A percentile compares a stretch with the other conserved stretches of the same genome.
These are phyloP conservation scores for Cyanidium caldarium DNA, from an alignment of 23 red algal genomes.

Conservation along the genomic window DNA sequence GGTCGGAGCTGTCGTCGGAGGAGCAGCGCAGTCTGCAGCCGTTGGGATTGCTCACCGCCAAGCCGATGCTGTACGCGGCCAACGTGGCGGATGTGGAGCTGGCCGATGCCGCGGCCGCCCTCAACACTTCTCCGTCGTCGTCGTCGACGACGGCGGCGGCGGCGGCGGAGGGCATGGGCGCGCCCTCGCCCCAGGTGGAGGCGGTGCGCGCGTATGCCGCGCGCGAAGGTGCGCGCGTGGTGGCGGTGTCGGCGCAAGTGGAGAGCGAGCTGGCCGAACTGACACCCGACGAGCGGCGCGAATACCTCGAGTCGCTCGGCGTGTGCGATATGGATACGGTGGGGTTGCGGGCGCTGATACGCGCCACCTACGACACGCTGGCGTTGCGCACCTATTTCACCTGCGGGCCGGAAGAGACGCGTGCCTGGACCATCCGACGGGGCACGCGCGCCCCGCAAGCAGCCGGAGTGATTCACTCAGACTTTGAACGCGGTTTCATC, in stretches of 20 bases:
- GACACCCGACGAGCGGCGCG: conserved; percentile 23
- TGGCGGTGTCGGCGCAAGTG: conserved; percentile 81
- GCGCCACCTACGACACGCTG: conserved; percentile 67
- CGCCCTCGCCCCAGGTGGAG: conserved; percentile 15
- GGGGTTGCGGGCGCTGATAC: conserved; percentile 56
- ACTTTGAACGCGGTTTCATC: conserved; percentile 98
- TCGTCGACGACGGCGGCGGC: no score
- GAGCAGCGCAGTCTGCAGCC: conserved; percentile 29
- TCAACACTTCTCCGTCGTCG: no score
- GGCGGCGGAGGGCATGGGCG: not conserved
- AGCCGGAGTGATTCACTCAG: conserved; percentile 88
- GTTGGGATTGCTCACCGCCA: conserved; percentile 69
- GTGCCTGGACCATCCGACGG: conserved; percentile 79
- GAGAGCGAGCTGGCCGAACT: conserved; percentile 67
- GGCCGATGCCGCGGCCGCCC: conserved; percentile 20
- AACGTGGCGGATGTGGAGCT: conserved; percentile 75
- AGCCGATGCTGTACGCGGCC: conserved; percentile 94
- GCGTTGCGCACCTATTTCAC: conserved; percentile 91
- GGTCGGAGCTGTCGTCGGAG: conserved; percentile 29
- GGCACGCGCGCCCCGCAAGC: conserved; percentile 86
- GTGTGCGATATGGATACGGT: conserved; percentile 31
- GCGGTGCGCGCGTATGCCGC: conserved; percentile 38
- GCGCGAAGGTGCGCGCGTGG: conserved; percentile 10
- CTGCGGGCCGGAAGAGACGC: conserved; percentile 71
- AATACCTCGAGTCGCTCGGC: conserved; percentile 68